Conservation (phyloP, 768 basidiomycete species). For the Macrolepiota dolichaula region DNA sequence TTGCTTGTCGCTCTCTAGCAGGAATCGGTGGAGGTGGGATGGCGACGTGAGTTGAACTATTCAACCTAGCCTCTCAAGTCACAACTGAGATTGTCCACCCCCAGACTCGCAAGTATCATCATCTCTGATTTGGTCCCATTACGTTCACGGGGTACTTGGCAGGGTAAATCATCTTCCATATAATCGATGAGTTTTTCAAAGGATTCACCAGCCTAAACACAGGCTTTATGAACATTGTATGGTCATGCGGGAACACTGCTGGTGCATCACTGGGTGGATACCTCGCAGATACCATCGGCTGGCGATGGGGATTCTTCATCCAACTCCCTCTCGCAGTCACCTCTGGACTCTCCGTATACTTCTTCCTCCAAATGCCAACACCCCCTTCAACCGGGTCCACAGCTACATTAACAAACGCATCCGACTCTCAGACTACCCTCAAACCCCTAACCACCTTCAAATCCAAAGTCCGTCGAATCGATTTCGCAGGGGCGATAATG, state of each 20-base stretch:
- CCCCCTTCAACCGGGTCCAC: no score
- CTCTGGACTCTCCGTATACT: conserved; percentile 49
- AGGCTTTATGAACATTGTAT: conserved; percentile 61
- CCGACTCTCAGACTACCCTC: no score
- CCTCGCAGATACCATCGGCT: conserved; percentile 60
- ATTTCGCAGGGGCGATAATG: conserved; percentile 55
- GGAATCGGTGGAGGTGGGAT: conserved; percentile 65
- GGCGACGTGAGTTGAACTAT: conserved; percentile 44
- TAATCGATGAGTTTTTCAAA: background rate
- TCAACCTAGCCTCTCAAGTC: background rate
- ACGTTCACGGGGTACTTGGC: conserved; percentile 65
- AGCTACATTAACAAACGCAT: no score
- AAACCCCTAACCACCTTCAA: conserved; percentile 21
- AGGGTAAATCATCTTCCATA: conserved; percentile 37
- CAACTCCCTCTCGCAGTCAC: conserved; percentile 56
- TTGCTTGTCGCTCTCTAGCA: conserved; percentile 50
- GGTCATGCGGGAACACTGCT: conserved; percentile 49
- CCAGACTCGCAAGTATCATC: conserved; percentile 58
- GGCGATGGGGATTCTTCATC: conserved; percentile 66
- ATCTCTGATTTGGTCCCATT: conserved; percentile 67
- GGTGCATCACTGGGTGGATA: conserved; percentile 66
- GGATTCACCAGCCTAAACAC: background rate
- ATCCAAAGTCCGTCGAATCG: conserved; percentile 55
- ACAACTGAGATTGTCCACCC: background rate
- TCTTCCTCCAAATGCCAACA: conserved; percentile 32